Evolutionary conservation across 768 basidiomycete genomes (phyloP), one percentile per base, ranked within the genome.

Genomic region (Galerina marginata): DNA sequence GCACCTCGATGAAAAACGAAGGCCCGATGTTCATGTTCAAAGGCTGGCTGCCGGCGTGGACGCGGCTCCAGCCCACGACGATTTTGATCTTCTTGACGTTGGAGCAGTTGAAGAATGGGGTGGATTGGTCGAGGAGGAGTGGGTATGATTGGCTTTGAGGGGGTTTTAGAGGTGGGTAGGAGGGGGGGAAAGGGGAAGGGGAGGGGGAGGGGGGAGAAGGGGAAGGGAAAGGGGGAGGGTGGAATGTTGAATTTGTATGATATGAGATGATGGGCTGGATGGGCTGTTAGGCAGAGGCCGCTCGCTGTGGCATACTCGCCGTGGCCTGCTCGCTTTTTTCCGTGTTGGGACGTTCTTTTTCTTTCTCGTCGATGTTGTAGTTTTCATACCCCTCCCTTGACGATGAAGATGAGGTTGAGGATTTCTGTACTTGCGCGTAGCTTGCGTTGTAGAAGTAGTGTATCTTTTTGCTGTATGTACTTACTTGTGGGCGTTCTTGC

Each of bases 11-110:
- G 61, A 80, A 83, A 60, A 86, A 76, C 63, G 93, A 95, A 66
- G 93, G 93, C 12, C 72, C 91, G 3, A 90, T 89, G 85, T 95
- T 94, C 82, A 91, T 95, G 89, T 93, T 95, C 81, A 93, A 92
- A 72, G 93, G 93, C 62, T 95, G 93, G 93, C 74, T 94, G 9
- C 93, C 93, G 0, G 91, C 92, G 10, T 95, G 92, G 92, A 84
- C 85, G 53, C 82, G 93, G 72, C 81, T 95, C 40, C 91, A 94
- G 69, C 93, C 92, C 0, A 94, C 92, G 44, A 95, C 93, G 3
- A 92, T 95, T 63, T 81, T 95, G 40, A 94, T 93, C 71, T 95
- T 93, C 80, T 72, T 94, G 63, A 92, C 90, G 6, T 79, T 94
- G 40, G 92, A 94, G 69, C 91, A 93, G 73, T 72, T 93, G 64